Percentiles rank a stretch among this genome's conserved stretches.
phyloP scores from a whole-genome alignment of 345 rosid species.

The Triadica sebifera region DNA sequence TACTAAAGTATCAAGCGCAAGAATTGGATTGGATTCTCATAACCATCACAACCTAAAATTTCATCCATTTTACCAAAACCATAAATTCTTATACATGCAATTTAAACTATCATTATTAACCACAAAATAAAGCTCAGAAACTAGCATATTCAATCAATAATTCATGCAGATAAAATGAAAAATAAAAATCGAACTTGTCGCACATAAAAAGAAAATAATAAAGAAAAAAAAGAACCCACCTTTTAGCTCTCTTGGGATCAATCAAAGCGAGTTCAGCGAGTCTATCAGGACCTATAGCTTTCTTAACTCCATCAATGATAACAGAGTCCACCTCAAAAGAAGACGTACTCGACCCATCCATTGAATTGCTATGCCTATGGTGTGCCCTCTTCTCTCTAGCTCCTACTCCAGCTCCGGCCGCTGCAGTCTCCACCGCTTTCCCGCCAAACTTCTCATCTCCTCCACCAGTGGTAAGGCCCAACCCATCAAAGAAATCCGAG shows the following conservation, averaged over 20 bases:
- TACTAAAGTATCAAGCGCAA: not conserved
- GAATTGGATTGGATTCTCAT: not conserved
- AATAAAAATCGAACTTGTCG: not conserved
- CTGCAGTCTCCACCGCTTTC: constrained; percentile 25
- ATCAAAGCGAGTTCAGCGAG: constrained; percentile 85
- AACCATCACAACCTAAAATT: not conserved
- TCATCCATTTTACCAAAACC: not conserved
- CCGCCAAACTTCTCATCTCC: constrained; percentile 39
- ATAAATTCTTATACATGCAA: not conserved
- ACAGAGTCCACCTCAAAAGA: constrained; percentile 63
- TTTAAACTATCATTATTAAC: not conserved
- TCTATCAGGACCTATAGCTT: constrained; percentile 76
- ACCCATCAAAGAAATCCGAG: constrained; percentile 78
- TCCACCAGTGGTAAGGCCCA: constrained; percentile 23
- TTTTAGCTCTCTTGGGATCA: constrained; percentile 96
- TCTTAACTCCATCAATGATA: constrained; percentile 59
- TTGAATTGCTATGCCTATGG: constrained; percentile 76
- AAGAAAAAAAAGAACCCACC: constrained; percentile 35
- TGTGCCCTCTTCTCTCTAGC: constrained; percentile 53
- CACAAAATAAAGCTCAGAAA: not conserved
- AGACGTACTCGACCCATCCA: constrained; percentile 63
- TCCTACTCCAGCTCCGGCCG: constrained; percentile 14
- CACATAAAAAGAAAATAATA: not conserved
- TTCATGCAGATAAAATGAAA: not conserved
- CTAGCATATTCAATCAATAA: not conserved